Conservation (phyloP, 495 filamentous ascomycete genomes). For the Penicillium subrubescens region DNA sequence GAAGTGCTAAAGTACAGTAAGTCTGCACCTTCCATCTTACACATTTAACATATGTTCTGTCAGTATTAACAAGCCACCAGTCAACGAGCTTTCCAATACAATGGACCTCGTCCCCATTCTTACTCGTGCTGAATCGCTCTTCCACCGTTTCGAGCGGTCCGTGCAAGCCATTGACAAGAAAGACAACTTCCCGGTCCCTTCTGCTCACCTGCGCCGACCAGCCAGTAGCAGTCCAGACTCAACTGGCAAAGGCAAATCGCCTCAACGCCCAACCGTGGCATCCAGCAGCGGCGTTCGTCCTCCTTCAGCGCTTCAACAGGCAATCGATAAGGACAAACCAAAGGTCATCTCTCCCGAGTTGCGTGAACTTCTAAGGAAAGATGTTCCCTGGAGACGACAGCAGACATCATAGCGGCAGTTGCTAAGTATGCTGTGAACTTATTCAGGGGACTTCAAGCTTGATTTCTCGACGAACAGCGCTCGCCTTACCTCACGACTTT, state of each 20-base stretch:
- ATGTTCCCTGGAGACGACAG: slow-evolving; percentile 52
- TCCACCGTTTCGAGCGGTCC: slow-evolving; percentile 80
- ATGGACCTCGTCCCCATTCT: slow-evolving; percentile 87
- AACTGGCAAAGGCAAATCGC: slow-evolving; percentile 38
- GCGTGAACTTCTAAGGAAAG: slow-evolving; percentile 69
- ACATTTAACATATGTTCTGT: background rate
- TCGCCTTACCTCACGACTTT: background rate
- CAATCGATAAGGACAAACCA: slow-evolving; percentile 39
- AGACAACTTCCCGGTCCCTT: slow-evolving; percentile 73
- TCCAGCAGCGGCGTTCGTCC: slow-evolving; percentile 31
- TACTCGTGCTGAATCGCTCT: slow-evolving; percentile 84
- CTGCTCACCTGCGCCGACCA: slow-evolving; percentile 54
- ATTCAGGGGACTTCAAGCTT: background rate
- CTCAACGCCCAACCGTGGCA: slow-evolving; percentile 28
- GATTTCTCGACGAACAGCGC: background rate
- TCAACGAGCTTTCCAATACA: slow-evolving; percentile 91
- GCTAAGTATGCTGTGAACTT: background rate
- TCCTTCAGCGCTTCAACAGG: slow-evolving; percentile 19
- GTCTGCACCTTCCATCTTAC: slow-evolving; percentile 27
- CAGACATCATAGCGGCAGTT: slow-evolving; percentile 9
- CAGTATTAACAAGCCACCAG: slow-evolving; percentile 32
- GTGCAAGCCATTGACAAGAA: slow-evolving; percentile 89
- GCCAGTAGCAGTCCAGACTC: slow-evolving; percentile 14
- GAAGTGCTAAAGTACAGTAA: slow-evolving; percentile 95
- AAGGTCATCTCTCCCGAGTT: slow-evolving; percentile 83